These are phyloP conservation scores for Suhomyces kunorum DNA, from an alignment of 1,139 yeast genomes.

Conservation along the genomic window DNA sequence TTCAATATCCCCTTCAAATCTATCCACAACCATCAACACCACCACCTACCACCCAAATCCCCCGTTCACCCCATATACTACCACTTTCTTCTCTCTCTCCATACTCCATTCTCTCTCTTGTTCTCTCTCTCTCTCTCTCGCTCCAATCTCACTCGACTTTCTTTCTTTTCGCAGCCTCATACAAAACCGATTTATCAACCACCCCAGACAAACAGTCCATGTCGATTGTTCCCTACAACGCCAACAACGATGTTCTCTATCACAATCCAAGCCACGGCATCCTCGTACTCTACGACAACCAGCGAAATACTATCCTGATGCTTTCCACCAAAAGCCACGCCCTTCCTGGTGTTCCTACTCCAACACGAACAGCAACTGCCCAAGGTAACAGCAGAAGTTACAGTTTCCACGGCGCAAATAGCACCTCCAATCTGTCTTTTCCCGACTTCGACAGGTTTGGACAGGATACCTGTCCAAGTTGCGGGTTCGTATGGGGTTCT, in stretches of 20 bases:
- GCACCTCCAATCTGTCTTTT: background rate
- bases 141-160: too few relatives aligned
- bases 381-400: background rate
- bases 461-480: slow-evolving; percentile 38
- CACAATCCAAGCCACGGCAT: slow-evolving; percentile 45
- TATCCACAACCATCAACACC: too few relatives aligned
- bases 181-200: background rate
- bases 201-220: slow-evolving; percentile 18
- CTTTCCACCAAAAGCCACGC: slow-evolving; percentile 20
- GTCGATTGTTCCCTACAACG: slow-evolving; percentile 45
- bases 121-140: too few relatives aligned
- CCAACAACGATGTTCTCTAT: slow-evolving; percentile 35
- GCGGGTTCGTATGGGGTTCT: slow-evolving; percentile 38
- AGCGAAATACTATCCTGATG: slow-evolving; percentile 42
- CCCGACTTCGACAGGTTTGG: background rate
- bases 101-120: too few relatives aligned
- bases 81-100: too few relatives aligned
- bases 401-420: background rate
- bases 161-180: background rate
- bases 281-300: slow-evolving; percentile 46
- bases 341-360: slow-evolving; percentile 1
- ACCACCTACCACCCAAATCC: too few relatives aligned
- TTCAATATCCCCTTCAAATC: too few relatives aligned
- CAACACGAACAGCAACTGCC: background rate
- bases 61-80: too few relatives aligned